Percentiles rank a stretch among this genome's conserved stretches.
Evolutionary conservation across 345 rosid species (phyloP).

Genomic region (Gossypium herbaceum): DNA sequence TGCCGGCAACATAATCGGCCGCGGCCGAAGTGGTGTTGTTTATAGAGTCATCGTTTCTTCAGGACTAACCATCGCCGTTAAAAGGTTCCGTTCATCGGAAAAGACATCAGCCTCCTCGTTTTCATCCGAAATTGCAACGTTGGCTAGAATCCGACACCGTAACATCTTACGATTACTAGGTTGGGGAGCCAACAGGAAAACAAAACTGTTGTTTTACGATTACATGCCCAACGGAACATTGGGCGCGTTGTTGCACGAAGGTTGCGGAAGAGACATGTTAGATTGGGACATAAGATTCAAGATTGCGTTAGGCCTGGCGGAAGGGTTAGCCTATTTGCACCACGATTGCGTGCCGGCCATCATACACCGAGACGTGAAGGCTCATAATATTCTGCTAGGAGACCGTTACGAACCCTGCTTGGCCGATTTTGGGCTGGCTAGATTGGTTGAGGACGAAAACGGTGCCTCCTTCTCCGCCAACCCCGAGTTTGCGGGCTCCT

Average conservation of each 20-base stretch:
- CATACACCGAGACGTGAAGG: constrained; percentile 83
- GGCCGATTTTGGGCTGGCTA: constrained; percentile 85
- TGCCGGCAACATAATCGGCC: constrained; percentile 60
- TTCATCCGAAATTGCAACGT: constrained; percentile 66
- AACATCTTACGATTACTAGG: constrained; percentile 78
- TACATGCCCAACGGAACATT: constrained; percentile 68
- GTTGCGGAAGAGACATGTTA: constrained; percentile 21
- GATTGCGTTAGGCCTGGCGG: constrained; percentile 71
- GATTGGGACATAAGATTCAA: constrained; percentile 73
- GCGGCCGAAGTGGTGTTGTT: constrained; percentile 80
- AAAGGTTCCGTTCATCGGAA: constrained; percentile 52
- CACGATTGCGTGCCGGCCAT: constrained; percentile 83
- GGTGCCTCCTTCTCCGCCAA: constrained; percentile 39
- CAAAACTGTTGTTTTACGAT: constrained; percentile 65
- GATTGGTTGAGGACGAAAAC: constrained; percentile 50
- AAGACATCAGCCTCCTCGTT: constrained; percentile 55
- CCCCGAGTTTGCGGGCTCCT: constrained; percentile 79
- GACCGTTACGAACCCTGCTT: constrained; percentile 61
- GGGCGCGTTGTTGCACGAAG: constrained; percentile 55
- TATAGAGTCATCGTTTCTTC: constrained; percentile 54
- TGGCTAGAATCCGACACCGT: constrained; percentile 83
- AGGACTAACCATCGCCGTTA: constrained; percentile 58
- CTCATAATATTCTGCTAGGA: constrained; percentile 67
- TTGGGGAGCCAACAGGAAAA: constrained; percentile 68
- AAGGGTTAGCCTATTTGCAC: constrained; percentile 77